A percentile compares a stretch with the other conserved stretches of the same genome.
These are phyloP conservation scores for Cercospora zeina DNA, from an alignment of 2,329 filamentous ascomycete genomes.

Conservation along the genomic window DNA sequence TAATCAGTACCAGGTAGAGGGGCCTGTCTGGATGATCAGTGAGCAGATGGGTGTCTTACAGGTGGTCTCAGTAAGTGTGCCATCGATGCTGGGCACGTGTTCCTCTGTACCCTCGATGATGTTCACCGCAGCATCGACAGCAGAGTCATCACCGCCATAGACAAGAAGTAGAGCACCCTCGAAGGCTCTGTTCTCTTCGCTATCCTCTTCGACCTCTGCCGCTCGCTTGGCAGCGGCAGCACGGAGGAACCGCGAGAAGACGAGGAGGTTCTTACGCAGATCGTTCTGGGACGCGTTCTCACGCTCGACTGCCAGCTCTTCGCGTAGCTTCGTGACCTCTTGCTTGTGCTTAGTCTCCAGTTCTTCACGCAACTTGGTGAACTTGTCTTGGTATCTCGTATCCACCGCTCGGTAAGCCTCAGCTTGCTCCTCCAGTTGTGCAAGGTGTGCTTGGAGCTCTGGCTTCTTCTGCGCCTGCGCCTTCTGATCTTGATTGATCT, in stretches of 20 bases:
- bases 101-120: constrained; percentile 72
- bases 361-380: constrained; percentile 58
- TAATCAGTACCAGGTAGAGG: background rate
- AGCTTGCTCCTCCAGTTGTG: constrained; percentile 72
- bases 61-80: constrained; percentile 65
- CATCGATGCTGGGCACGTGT: constrained; percentile 63
- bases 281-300: constrained; percentile 50
- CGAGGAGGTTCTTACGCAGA: constrained; percentile 63
- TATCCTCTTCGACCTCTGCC: constrained; percentile 64
- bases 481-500: constrained; percentile 81
- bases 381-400: constrained; percentile 65
- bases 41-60: constrained; percentile 57
- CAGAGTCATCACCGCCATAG: constrained; percentile 74
- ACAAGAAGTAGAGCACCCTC: constrained; percentile 77
- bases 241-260: constrained; percentile 76
- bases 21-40: background rate
- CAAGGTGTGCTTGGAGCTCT: constrained; percentile 65
- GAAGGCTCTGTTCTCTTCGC: constrained; percentile 76
- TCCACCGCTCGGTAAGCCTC: constrained; percentile 74
- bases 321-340: constrained; percentile 57
- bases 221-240: constrained; percentile 74
- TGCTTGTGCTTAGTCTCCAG: constrained; percentile 58
- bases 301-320: constrained; percentile 58
- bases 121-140: constrained; percentile 73
- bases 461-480: constrained; percentile 77